phyloP scores from a whole-genome alignment of 768 basidiomycete species.

The Omphalotus guepiniiformis region DNA sequence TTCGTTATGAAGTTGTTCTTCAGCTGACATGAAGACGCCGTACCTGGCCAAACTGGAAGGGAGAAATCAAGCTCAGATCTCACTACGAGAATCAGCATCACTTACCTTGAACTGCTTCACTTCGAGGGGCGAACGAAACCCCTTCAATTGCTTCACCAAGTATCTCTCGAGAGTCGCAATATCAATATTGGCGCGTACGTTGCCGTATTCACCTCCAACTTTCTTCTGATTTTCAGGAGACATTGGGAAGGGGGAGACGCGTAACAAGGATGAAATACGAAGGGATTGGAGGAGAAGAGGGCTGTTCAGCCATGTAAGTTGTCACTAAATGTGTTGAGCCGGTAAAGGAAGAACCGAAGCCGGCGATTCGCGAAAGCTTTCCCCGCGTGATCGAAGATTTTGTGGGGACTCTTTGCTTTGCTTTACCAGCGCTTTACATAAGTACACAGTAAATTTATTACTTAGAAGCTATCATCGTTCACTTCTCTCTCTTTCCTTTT shows the following conservation, averaged over 20 bases:
- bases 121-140: slow-evolving; percentile 58
- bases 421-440: too few species aligned
- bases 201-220: slow-evolving; percentile 74
- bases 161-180: slow-evolving; percentile 60
- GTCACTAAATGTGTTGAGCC: too few species aligned
- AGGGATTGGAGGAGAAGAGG: too few species aligned
- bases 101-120: slow-evolving; percentile 93
- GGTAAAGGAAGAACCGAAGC: too few species aligned
- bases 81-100: slow-evolving; percentile 6
- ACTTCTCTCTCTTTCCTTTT: slow-evolving; percentile 10
- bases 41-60: slow-evolving; percentile 88
- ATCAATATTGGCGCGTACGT: slow-evolving; percentile 68
- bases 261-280: not conserved
- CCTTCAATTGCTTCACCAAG: slow-evolving; percentile 50
- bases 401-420: too few species aligned
- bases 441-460: too few species aligned
- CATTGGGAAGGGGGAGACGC: not conserved
- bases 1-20: slow-evolving; percentile 7
- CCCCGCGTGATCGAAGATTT: too few species aligned
- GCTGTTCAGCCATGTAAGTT: too few species aligned
- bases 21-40: slow-evolving; percentile 1
- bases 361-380: too few species aligned
- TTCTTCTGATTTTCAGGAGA: slow-evolving; percentile 19
- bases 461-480: slow-evolving; percentile 1
- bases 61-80: not conserved